These are phyloP conservation scores for Tuber aestivum DNA, from an alignment of 495 filamentous ascomycete species.

Conservation along the genomic window DNA sequence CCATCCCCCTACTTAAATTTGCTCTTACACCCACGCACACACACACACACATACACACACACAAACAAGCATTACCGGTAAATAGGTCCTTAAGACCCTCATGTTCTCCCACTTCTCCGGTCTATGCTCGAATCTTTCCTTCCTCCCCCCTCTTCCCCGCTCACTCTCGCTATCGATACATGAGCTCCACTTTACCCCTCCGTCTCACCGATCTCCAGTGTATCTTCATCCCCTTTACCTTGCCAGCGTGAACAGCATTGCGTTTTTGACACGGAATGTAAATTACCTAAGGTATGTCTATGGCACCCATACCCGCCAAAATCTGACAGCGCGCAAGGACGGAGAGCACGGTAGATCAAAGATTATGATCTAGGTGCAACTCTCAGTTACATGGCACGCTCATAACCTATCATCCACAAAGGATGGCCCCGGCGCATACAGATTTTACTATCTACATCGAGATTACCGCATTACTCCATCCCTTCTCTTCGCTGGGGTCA, in stretches of 20 bases:
- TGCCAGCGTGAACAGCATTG: constrained; percentile 3
- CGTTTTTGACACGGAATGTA: neutral
- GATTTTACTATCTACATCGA: neutral
- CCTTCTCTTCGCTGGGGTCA: neutral
- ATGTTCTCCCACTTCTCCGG: neutral
- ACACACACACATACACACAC: neutral
- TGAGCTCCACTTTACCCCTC: neutral
- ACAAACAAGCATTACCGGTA: neutral
- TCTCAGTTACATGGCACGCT: neutral
- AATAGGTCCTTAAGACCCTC: neutral
- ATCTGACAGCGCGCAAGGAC: neutral
- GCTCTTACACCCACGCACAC: neutral
- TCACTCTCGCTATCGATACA: neutral
- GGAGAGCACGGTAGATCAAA: neutral
- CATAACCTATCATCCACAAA: constrained; percentile 1
- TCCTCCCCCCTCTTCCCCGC: neutral
- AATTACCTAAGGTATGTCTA: neutral
- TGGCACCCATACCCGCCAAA: neutral
- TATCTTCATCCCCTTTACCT: neutral
- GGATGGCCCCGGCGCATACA: neutral
- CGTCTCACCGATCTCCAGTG: neutral
- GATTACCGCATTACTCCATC: neutral
- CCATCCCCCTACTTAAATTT: neutral
- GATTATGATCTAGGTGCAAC: neutral
- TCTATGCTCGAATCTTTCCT: neutral